phyloP scores from a whole-genome alignment of 805 yeast species.

The Sugiyamaella floridensis region DNA sequence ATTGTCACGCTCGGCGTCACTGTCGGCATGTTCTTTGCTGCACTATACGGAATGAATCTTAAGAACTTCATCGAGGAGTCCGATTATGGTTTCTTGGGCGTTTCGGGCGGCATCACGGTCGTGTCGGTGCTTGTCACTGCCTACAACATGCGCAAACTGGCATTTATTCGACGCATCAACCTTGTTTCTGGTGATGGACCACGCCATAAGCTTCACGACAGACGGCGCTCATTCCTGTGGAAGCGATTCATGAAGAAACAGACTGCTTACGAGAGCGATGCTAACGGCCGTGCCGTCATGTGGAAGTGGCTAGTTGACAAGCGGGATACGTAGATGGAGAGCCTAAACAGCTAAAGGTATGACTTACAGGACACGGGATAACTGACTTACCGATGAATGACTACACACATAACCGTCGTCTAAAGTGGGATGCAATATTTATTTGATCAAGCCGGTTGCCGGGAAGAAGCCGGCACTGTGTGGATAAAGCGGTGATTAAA shows the following conservation, averaged over 20 bases:
- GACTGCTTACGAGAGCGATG: neutral
- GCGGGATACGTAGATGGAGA: neutral
- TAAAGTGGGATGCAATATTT: no score
- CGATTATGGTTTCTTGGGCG: conserved; percentile 56
- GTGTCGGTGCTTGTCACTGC: conserved; percentile 41
- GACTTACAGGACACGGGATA: neutral
- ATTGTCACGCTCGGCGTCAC: conserved; percentile 81
- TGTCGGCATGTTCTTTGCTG: conserved; percentile 77
- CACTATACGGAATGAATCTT: conserved; percentile 93
- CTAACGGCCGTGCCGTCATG: conserved; percentile 6
- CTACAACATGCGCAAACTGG: conserved; percentile 51
- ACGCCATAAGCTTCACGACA: neutral
- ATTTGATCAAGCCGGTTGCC: no score
- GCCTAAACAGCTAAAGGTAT: neutral
- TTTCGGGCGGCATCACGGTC: conserved; percentile 49
- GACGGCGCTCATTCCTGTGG: neutral
- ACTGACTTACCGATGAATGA: no score
- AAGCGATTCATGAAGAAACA: neutral
- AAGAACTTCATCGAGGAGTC: conserved; percentile 86
- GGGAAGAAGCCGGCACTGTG: no score
- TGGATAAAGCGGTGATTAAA: no score
- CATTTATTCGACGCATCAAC: conserved; percentile 62
- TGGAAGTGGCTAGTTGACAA: conserved; percentile 21
- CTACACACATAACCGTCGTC: no score
- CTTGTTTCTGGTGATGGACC: conserved; percentile 39